These are phyloP conservation scores for Oxyria digyna DNA, from an alignment of 148 eudicot genomes.

Conservation along the genomic window DNA sequence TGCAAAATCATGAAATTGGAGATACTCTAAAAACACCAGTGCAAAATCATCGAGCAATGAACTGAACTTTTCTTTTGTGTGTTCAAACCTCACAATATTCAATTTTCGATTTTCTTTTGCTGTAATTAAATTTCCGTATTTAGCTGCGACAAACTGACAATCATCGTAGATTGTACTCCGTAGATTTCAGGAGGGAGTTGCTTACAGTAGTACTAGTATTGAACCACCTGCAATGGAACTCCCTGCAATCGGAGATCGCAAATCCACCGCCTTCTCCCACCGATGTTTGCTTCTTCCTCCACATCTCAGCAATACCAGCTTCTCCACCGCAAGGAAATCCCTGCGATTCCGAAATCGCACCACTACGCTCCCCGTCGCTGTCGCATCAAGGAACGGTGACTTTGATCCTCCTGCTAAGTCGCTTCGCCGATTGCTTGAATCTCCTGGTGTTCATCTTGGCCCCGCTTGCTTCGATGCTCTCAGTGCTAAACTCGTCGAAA, in stretches of 20 bases:
- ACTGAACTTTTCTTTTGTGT: too few species aligned
- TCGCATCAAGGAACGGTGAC: background rate
- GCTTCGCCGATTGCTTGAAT: conserved; percentile 45
- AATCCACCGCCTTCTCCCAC: background rate
- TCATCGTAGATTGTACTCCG: too few species aligned
- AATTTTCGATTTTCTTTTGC: too few species aligned
- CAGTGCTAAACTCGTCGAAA: conserved; percentile 73
- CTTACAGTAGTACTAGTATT: too few species aligned
- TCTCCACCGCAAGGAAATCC: background rate
- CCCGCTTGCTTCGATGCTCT: conserved; percentile 94
- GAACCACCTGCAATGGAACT: conserved; percentile 5
- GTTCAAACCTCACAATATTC: too few species aligned
- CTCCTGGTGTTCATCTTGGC: conserved; percentile 72
- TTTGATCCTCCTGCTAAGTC: conserved; percentile 26
- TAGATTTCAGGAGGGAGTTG: too few species aligned
- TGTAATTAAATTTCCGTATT: too few species aligned
- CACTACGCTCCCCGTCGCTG: background rate
- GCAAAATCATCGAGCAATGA: too few species aligned
- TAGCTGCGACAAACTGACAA: too few species aligned
- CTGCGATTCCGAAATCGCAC: background rate
- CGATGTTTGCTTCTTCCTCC: background rate
- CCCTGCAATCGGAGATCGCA: conserved; percentile 1
- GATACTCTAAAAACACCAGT: too few species aligned
- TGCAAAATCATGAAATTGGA: too few species aligned
- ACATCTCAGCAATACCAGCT: background rate